These are phyloP conservation scores for Escovopsis weberi DNA, from an alignment of 2,329 filamentous ascomycete genomes.

Conservation along the genomic window DNA sequence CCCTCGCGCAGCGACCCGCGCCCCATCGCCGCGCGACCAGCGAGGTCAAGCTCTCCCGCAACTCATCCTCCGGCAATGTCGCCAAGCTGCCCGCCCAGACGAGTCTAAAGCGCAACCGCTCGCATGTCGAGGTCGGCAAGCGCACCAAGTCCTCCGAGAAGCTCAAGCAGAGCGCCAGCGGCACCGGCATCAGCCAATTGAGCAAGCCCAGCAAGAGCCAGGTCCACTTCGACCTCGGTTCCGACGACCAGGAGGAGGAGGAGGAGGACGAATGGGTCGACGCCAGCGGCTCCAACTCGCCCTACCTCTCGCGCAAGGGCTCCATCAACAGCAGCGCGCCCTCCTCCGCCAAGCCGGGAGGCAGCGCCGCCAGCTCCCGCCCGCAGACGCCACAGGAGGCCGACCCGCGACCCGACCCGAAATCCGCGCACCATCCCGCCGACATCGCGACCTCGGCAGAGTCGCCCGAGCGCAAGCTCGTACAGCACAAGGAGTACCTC, in stretches of 20 bases:
- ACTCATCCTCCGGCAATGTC: slow-evolving; percentile 28
- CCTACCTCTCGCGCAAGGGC: slow-evolving; percentile 32
- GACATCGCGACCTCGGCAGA: slow-evolving; percentile 8
- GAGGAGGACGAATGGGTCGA: slow-evolving; percentile 48
- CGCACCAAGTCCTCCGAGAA: slow-evolving; percentile 35
- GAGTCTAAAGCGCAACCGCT: slow-evolving; percentile 45
- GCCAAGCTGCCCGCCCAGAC: slow-evolving; percentile 41
- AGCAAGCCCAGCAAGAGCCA: slow-evolving; percentile 29
- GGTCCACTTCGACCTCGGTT: slow-evolving; percentile 51
- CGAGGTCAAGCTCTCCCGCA: slow-evolving; percentile 34
- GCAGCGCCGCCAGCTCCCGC: slow-evolving; percentile 19
- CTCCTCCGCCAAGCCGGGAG: slow-evolving; percentile 27
- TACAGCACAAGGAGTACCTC: slow-evolving; percentile 47
- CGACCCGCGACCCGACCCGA: background rate
- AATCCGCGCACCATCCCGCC: too few relatives aligned
- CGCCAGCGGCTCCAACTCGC: slow-evolving; percentile 48
- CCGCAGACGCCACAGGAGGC: slow-evolving; percentile 20
- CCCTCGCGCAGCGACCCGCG: slow-evolving; percentile 10
- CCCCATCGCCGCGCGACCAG: slow-evolving; percentile 34
- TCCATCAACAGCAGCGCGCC: slow-evolving; percentile 36
- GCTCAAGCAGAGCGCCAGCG: slow-evolving; percentile 38
- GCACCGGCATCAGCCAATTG: slow-evolving; percentile 31
- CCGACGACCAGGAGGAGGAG: slow-evolving; percentile 22
- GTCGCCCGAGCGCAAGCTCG: slow-evolving; percentile 17
- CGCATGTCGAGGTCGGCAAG: slow-evolving; percentile 40